Percentiles rank a stretch among this genome's conserved stretches.
Evolutionary conservation across 2,329 filamentous ascomycete genomes (phyloP).

Genomic region (Hymenoscyphus repandus): DNA sequence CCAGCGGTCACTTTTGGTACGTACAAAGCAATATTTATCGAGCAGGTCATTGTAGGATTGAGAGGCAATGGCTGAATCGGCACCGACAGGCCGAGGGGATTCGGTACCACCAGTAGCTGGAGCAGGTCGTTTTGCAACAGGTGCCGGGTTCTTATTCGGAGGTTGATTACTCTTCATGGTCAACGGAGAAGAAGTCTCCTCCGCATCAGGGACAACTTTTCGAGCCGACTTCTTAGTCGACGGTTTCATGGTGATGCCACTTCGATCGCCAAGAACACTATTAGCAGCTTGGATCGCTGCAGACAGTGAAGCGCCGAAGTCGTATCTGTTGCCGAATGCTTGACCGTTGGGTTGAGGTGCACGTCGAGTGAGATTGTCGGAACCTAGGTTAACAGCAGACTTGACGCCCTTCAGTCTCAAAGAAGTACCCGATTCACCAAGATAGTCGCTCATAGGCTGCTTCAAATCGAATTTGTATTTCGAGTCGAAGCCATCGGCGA

Average conservation of each 20-base stretch:
- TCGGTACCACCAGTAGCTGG: slow-evolving; percentile 36
- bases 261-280: slow-evolving; percentile 53
- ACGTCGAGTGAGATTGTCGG: slow-evolving; percentile 32
- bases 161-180: slow-evolving; percentile 15
- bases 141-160: slow-evolving; percentile 8
- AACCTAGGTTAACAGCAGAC: slow-evolving; percentile 52
- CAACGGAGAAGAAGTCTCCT: slow-evolving; percentile 19
- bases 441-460: slow-evolving; percentile 54
- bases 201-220: slow-evolving; percentile 15
- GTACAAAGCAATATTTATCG: slow-evolving; percentile 99
- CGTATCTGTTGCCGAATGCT: slow-evolving; percentile 88
- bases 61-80: slow-evolving; percentile 70
- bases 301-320: slow-evolving; percentile 87
- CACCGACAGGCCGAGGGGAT: slow-evolving; percentile 46
- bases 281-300: slow-evolving; percentile 76
- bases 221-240: slow-evolving; percentile 15
- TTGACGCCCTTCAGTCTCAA: slow-evolving; percentile 67
- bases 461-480: slow-evolving; percentile 48
- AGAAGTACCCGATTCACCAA: slow-evolving; percentile 53
- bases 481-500: slow-evolving; percentile 51
- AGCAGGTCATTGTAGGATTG: slow-evolving; percentile 94
- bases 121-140: slow-evolving; percentile 19
- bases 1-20: slow-evolving; percentile 47
- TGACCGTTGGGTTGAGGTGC: slow-evolving; percentile 56
- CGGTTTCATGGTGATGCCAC: slow-evolving; percentile 45